phyloP scores from a whole-genome alignment of 2,329 filamentous ascomycete species.

The Intubia oerlemansii region DNA sequence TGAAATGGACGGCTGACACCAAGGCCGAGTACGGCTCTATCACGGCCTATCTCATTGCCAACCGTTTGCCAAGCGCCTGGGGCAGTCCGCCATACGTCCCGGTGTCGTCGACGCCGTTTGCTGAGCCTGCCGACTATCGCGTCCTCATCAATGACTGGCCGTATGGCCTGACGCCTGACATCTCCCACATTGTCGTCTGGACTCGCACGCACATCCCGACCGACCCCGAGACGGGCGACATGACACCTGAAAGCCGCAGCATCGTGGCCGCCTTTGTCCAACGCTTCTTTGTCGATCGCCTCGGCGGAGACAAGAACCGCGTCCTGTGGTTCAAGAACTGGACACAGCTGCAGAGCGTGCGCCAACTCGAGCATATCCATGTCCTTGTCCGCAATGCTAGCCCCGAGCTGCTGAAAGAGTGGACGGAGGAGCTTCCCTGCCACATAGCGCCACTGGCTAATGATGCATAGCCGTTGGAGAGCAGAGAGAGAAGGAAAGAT shows the following conservation, averaged over 20 bases:
- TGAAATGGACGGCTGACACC: conserved; percentile 51
- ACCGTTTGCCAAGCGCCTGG: conserved; percentile 51
- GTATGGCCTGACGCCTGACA: conserved; percentile 47
- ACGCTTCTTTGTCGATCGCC: conserved; percentile 37
- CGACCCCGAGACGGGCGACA: conserved; percentile 46
- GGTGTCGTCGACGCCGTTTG: conserved; percentile 27
- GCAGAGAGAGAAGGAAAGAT: too few species aligned
- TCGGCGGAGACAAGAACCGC: conserved; percentile 14
- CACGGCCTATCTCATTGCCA: conserved; percentile 52
- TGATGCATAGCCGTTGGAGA: too few species aligned
- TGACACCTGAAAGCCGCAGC: conserved; percentile 42
- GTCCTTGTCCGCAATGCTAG: conserved; percentile 40
- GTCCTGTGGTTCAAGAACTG: conserved; percentile 91
- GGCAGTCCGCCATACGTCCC: conserved; percentile 33
- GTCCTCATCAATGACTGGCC: conserved; percentile 88
- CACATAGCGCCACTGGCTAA: too few species aligned
- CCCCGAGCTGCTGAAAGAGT: conserved; percentile 27
- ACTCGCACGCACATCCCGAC: conserved; percentile 62
- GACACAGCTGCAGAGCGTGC: conserved; percentile 70
- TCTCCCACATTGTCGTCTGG: conserved; percentile 82
- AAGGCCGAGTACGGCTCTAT: conserved; percentile 59
- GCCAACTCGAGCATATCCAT: conserved; percentile 77
- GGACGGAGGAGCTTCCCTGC: conserved; percentile 25
- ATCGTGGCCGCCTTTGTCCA: conserved; percentile 49
- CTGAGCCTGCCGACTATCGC: conserved; percentile 34